Evolutionary conservation across 2,329 filamentous ascomycete species (phyloP), one percentile per base, ranked within the genome.

Genomic region (Samsoniella hepiali): DNA sequence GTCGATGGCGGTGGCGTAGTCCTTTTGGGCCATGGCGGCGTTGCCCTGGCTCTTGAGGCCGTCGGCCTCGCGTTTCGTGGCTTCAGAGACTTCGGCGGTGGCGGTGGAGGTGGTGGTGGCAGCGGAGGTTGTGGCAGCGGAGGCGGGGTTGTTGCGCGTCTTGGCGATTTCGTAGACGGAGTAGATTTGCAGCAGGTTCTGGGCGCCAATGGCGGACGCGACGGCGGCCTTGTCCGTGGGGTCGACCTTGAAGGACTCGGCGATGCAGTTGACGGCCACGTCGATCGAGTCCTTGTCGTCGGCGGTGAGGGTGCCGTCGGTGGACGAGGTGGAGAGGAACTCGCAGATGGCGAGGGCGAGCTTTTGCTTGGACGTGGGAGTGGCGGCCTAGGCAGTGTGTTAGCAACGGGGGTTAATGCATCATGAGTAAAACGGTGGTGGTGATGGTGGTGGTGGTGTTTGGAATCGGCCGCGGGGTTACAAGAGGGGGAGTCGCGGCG

Each of bases 261-360:
- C 86, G 77, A 99, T 98, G 80, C 94, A 97, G 79, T 93, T 93
- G 74, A 91, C 85, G 68, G 95, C 95, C 59, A 99, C 89, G 74
- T 99, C 95, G 75, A 99, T 91, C 67, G 90, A 94, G 74, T 99
- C 95, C 69, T 89, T 87, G 77, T 99, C 94, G 71, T 98, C 95
- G 71, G 89, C 81, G 61, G 89, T 84, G 64, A 99, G 85, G 51
- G 93, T 96, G 72, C 95, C 95, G 76, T 99, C 95, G 67, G 87
- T 89, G 70, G 92, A 81, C 53, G 93, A 96, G 65, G 86, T 88
- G 71, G 85, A 85, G 66, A 99, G 89, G 82, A 97, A 99, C 80
- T 98, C 92, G 82, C 96, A 92, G 77, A 99, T 94, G 71, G 95
- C 92, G 75, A 99, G 91, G 77, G 95, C 95, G 68, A 99, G 90